These are phyloP conservation scores for Pulveroboletus sp. DNA, from an alignment of 768 basidiomycete species.

Conservation along the genomic window DNA sequence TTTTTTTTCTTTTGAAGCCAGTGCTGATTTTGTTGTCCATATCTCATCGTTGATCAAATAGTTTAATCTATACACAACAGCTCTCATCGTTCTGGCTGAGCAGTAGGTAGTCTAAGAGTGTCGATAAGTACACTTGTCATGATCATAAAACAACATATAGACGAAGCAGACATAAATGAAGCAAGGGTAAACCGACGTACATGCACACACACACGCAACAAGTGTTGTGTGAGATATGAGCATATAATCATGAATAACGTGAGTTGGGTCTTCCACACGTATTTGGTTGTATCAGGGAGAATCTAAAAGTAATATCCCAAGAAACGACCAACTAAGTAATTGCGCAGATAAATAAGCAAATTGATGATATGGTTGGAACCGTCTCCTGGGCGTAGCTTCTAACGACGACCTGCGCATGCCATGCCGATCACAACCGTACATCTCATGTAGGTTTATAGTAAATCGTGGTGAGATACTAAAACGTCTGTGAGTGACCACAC, in stretches of 20 bases:
- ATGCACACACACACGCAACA: slow-evolving; percentile 7
- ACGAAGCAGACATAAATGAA: slow-evolving; percentile 9
- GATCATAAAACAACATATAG: slow-evolving; percentile 15
- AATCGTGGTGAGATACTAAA: slow-evolving; percentile 78
- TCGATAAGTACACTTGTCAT: slow-evolving; percentile 13
- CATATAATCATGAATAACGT: slow-evolving; percentile 15
- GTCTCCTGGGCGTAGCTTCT: slow-evolving; percentile 17
- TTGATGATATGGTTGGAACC: slow-evolving; percentile 8
- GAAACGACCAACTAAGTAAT: slow-evolving; percentile 22
- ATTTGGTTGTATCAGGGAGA: slow-evolving; percentile 18
- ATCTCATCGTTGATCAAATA: background rate
- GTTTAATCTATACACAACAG: slow-evolving; percentile 1
- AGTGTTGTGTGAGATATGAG: slow-evolving; percentile 5
- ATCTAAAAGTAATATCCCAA: slow-evolving; percentile 27
- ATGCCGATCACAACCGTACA: slow-evolving; percentile 6
- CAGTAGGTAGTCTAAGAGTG: slow-evolving; percentile 18
- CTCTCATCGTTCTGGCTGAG: slow-evolving; percentile 13
- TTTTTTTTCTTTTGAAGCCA: background rate
- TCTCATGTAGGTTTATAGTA: slow-evolving; percentile 68
- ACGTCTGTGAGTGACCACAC: slow-evolving; percentile 14
- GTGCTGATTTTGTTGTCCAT: background rate
- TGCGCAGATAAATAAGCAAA: slow-evolving; percentile 25
- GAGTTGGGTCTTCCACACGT: slow-evolving; percentile 17
- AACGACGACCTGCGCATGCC: slow-evolving; percentile 24
- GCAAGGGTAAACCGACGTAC: slow-evolving; percentile 3